Conservation (phyloP, 345 rosid genomes). For the Leavenworthia alabamica region DNA sequence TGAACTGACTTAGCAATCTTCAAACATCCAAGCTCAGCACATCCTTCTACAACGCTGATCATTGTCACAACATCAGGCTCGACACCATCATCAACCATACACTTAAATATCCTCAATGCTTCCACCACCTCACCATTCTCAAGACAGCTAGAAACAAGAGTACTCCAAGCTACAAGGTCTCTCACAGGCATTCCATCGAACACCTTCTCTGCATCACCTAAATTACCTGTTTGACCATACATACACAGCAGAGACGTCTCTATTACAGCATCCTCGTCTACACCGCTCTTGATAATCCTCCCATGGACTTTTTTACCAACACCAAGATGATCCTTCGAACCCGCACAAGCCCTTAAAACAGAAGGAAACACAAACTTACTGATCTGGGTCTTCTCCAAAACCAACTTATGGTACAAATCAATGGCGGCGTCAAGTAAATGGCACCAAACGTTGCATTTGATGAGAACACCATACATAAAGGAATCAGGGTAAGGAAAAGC, state of each 20-base stretch:
- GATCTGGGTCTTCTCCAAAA: slow-evolving; percentile 24
- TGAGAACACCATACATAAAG: slow-evolving; percentile 89
- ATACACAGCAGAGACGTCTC: slow-evolving; percentile 55
- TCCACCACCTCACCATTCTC: slow-evolving; percentile 41
- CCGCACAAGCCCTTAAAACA: slow-evolving; percentile 73
- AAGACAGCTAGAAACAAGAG: slow-evolving; percentile 46
- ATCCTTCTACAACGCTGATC: slow-evolving; percentile 51
- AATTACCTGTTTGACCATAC: slow-evolving; percentile 56
- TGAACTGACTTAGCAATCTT: slow-evolving; percentile 48
- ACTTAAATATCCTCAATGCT: slow-evolving; percentile 44
- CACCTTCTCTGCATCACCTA: slow-evolving; percentile 46
- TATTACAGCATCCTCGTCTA: slow-evolving; percentile 46
- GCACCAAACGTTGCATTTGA: slow-evolving; percentile 70
- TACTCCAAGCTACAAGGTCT: slow-evolving; percentile 68
- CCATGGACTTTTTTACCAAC: slow-evolving; percentile 54
- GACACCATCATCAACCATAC: slow-evolving; percentile 38
- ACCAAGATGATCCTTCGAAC: slow-evolving; percentile 38
- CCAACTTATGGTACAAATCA: slow-evolving; percentile 45
- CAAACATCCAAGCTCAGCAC: slow-evolving; percentile 41
- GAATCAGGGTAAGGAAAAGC: slow-evolving; percentile 58
- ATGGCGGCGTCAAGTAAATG: slow-evolving; percentile 44
- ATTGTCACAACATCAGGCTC: slow-evolving; percentile 49
- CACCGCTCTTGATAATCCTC: slow-evolving; percentile 57
- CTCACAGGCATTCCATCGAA: slow-evolving; percentile 51
- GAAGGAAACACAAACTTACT: slow-evolving; percentile 63